These are phyloP conservation scores for Saccharum officinarum DNA, from an alignment of 176 grass and related monocot genomes.

Conservation along the genomic window DNA sequence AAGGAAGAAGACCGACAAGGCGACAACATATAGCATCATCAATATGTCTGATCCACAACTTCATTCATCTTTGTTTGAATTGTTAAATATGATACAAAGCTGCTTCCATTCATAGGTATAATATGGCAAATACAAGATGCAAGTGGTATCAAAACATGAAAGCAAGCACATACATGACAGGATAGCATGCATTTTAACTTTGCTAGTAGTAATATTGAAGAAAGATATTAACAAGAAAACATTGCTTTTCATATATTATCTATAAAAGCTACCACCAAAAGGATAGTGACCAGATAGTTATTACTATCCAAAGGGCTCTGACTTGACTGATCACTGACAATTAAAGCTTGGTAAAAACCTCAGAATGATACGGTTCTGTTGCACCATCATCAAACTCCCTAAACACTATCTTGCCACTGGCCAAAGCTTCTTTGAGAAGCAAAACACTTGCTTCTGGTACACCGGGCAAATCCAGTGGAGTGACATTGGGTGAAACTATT, in stretches of 20 bases:
- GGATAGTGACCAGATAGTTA: background rate
- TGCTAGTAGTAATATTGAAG: background rate
- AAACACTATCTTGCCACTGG: conserved; percentile 10
- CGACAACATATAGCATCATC: background rate
- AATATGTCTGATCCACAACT: background rate
- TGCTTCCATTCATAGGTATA: background rate
- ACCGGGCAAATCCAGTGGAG: background rate
- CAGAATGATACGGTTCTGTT: conserved; percentile 7
- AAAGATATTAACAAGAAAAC: background rate
- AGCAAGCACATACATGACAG: background rate
- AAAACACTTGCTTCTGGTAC: background rate
- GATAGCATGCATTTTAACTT: background rate
- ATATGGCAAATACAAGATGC: background rate
- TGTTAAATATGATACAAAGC: background rate
- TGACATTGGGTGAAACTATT: background rate
- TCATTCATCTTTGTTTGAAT: background rate
- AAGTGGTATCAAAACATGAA: background rate
- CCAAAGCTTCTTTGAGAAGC: background rate
- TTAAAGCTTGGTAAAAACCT: background rate
- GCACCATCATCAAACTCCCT: no score
- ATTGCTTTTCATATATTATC: background rate
- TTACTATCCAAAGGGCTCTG: background rate
- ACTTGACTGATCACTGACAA: background rate
- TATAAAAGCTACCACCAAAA: background rate
- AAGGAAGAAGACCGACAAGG: background rate